These are phyloP conservation scores for Podospora sp. DNA, from an alignment of 495 filamentous ascomycete genomes.

Conservation along the genomic window DNA sequence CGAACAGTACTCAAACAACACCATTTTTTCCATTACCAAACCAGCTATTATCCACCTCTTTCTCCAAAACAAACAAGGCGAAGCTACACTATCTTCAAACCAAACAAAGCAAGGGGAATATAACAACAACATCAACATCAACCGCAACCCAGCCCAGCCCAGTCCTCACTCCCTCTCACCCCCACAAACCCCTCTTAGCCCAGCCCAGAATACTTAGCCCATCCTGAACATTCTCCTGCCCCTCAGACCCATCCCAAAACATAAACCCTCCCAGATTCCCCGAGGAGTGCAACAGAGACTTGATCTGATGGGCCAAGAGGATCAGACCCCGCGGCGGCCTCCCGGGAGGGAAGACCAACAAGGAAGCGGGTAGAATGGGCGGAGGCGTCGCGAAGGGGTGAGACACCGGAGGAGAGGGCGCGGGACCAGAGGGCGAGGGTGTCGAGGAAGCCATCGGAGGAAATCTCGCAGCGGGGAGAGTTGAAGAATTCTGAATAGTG, in stretches of 20 bases:
- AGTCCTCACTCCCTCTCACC: not conserved
- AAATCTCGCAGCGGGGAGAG: constrained; percentile 20
- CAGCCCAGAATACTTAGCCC: constrained; percentile 19
- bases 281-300: not conserved
- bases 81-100: not conserved
- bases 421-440: constrained; percentile 20
- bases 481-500: constrained; percentile 18
- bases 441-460: constrained; percentile 10
- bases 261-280: constrained; percentile 21
- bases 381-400: constrained; percentile 14
- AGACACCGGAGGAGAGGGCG: not conserved
- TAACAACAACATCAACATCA: not conserved
- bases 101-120: not conserved
- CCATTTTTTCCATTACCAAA: not conserved
- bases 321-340: not conserved
- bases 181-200: constrained; percentile 17
- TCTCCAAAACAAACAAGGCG: not conserved
- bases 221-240: constrained; percentile 17
- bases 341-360: constrained; percentile 5
- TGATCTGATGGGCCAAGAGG: constrained; percentile 2
- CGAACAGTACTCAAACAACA: too few species aligned
- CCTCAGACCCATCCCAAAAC: constrained; percentile 24
- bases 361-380: constrained; percentile 18
- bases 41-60: not conserved
- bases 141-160: not conserved